phyloP scores from a whole-genome alignment of 352 stramenopile genomes.

The Phytophthora macrochlamydospora region DNA sequence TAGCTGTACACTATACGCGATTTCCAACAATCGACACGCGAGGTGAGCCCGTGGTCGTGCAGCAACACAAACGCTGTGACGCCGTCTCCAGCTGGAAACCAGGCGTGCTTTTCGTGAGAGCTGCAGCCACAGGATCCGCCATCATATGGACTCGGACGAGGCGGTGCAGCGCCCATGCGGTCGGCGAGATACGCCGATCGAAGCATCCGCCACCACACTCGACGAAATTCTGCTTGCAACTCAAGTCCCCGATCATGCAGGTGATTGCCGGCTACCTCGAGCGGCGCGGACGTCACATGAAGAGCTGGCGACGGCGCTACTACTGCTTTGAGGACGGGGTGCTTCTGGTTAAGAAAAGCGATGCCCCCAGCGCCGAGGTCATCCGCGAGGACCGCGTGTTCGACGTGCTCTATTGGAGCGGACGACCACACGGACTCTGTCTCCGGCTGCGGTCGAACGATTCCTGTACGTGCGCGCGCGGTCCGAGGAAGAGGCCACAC shows the following conservation, averaged over 20 bases:
- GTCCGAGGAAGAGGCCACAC: constrained; percentile 52
- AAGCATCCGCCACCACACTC: constrained; percentile 6
- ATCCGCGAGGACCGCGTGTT: constrained; percentile 57
- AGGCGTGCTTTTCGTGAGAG: neutral
- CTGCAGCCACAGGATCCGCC: neutral
- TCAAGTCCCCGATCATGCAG: constrained; percentile 9
- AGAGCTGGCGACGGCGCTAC: constrained; percentile 73
- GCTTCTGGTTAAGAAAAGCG: constrained; percentile 66
- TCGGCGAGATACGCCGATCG: constrained; percentile 6
- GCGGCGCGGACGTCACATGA: constrained; percentile 65
- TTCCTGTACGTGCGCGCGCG: constrained; percentile 54
- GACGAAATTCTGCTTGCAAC: constrained; percentile 18
- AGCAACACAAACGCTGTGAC: neutral
- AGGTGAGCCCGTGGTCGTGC: neutral
- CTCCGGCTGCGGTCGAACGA: constrained; percentile 58
- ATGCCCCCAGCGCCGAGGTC: constrained; percentile 44
- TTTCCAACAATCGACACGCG: neutral
- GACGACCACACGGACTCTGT: constrained; percentile 62
- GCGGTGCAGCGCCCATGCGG: constrained; percentile 5
- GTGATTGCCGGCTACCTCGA: constrained; percentile 50
- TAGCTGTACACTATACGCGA: no score
- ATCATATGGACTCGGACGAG: neutral
- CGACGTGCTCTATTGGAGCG: constrained; percentile 69
- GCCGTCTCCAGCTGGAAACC: neutral
- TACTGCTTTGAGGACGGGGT: constrained; percentile 69